Base-by-base conservation (phyloP, 495 filamentous ascomycete species). In the Xylaria sp. region DNA sequence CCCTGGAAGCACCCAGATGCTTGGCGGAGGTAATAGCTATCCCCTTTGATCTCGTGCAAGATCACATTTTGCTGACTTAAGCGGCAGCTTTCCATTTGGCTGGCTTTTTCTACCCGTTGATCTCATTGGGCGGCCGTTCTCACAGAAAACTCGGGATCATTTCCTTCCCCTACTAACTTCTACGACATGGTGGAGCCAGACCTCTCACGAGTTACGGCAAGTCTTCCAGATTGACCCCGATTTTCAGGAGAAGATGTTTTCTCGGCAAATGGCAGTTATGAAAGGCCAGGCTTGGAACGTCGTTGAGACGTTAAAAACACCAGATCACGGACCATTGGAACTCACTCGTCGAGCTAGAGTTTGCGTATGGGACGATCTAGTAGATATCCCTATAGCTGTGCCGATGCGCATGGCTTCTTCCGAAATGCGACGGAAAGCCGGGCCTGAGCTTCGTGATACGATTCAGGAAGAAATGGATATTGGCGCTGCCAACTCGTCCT, bases 231-330 rank as follows among this genome's bases (percentile, higher is more conserved):
- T 95, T 78, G 96, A 99, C 77, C 88, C 93, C 0, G 96, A 98
- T 80, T 99, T 99, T 79, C 93, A 98, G 75, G 96, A 99, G 81
- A 90, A 92, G 80, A 99, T 99, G 96, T 99, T 97, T 80, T 93
- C 93, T 21, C 87, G 92, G 65, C 96, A 99, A 76, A 97, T 98
- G 59, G 95, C 97, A 1, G 96, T 99, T 50, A 96, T 99, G 93
- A 99, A 99, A 82, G 96, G 96, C 5, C 96, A 99, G 76, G 96
- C 97, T 11, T 99, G 95, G 93, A 99, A 99, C 80, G 96, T 99
- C 3, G 94, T 99, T 11, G 96, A 99, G 83, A 97, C 95, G 14
- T 84, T 99, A 63, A 99, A 99, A 77, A 91, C 90, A 5, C 85
- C 87, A 1, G 97, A 97, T 79, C 95, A 98, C 73, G 96, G 96